phyloP scores from a whole-genome alignment of 1,139 yeast species.

The Candida neerlandica region DNA sequence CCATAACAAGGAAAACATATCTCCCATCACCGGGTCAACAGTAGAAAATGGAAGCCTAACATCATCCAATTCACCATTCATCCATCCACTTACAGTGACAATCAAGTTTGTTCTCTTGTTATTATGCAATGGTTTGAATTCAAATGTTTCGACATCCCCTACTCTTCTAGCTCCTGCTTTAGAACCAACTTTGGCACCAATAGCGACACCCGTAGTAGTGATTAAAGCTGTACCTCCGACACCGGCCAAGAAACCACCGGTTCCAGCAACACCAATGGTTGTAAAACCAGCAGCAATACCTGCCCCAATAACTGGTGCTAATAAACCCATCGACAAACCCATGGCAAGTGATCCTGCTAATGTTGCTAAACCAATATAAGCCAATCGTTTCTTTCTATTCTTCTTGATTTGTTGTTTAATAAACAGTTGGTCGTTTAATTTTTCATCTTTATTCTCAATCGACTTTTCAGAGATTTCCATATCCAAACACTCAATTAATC shows the following conservation, averaged over 20 bases:
- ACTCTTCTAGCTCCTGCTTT: conserved; percentile 83
- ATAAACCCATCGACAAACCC: conserved; percentile 90
- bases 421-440: conserved; percentile 73
- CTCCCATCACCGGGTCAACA: conserved; percentile 97
- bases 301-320: conserved; percentile 98
- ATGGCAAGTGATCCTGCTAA: conserved; percentile 95
- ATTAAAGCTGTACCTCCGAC: conserved; percentile 96
- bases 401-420: conserved; percentile 69
- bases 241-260: conserved; percentile 90
- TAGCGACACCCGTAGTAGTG: conserved; percentile 86
- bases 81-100: conserved; percentile 97
- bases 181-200: conserved; percentile 89
- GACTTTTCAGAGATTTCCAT: conserved; percentile 67
- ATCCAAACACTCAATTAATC: conserved; percentile 88
- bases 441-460: conserved; percentile 62
- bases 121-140: conserved; percentile 88
- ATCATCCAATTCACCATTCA: conserved; percentile 94
- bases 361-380: conserved; percentile 93
- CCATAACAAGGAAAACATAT: conserved; percentile 88
- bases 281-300: conserved; percentile 97
- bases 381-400: conserved; percentile 67
- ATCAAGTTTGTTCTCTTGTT: conserved; percentile 85
- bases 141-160: conserved; percentile 93
- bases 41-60: conserved; percentile 95
- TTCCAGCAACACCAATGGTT: conserved; percentile 91